These are phyloP conservation scores for Scutellaria galericulata DNA, from an alignment of 257 asterid species.

Conservation along the genomic window DNA sequence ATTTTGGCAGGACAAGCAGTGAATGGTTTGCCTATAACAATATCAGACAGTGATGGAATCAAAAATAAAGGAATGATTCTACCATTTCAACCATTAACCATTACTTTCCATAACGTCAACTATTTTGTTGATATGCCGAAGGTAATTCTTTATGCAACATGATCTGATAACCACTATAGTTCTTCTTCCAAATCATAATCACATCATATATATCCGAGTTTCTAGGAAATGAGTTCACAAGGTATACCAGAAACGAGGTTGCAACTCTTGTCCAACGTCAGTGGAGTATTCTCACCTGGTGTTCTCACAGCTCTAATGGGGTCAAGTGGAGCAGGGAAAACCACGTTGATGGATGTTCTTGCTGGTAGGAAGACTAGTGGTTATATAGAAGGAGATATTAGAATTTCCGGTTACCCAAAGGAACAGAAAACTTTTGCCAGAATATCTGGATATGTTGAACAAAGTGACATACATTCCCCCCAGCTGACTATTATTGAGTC, in stretches of 20 bases:
- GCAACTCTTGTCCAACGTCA: constrained; percentile 77
- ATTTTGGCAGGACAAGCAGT: constrained; percentile 46
- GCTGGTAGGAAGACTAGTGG: constrained; percentile 95
- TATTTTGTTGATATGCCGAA: constrained; percentile 91
- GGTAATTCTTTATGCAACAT: constrained; percentile 48
- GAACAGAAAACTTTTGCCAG: constrained; percentile 81
- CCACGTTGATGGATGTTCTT: constrained; percentile 94
- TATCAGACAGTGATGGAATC: constrained; percentile 29
- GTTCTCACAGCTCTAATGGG: constrained; percentile 93
- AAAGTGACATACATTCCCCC: constrained; percentile 92
- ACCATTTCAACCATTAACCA: constrained; percentile 83
- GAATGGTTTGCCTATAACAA: constrained; percentile 25
- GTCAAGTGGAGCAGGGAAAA: constrained; percentile 95
- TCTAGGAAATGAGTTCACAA: constrained; percentile 77
- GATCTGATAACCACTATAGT: constrained; percentile 12
- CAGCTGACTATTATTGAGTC: constrained; percentile 88
- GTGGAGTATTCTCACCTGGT: constrained; percentile 88
- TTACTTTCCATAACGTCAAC: constrained; percentile 83
- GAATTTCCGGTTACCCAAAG: constrained; percentile 81
- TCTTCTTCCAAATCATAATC: constrained; percentile 16
- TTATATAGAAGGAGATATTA: constrained; percentile 81
- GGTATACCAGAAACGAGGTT: constrained; percentile 72
- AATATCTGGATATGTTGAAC: constrained; percentile 93
- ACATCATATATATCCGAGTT: not conserved
- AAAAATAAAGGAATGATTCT: constrained; percentile 84